phyloP scores from a whole-genome alignment of 2,329 filamentous ascomycete genomes.

The Verticillium nubilum region DNA sequence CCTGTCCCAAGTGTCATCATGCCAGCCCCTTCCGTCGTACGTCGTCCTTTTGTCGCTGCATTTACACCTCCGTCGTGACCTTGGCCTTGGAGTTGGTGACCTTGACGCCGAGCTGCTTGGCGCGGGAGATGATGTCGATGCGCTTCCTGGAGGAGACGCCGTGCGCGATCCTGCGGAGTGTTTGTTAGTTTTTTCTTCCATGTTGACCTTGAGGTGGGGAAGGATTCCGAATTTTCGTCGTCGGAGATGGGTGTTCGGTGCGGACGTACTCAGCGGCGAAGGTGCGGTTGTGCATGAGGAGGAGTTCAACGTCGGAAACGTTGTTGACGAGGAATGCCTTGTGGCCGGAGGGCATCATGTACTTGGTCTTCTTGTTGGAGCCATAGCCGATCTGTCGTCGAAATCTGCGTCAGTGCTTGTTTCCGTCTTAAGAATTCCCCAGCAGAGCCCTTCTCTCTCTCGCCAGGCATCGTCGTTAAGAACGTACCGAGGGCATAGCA shows the following conservation, averaged over 20 bases:
- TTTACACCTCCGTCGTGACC: constrained; percentile 89
- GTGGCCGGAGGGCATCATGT: constrained; percentile 98
- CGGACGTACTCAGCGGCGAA: constrained; percentile 91
- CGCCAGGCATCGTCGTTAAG: neutral
- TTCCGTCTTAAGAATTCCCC: neutral
- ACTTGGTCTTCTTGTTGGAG: constrained; percentile 98
- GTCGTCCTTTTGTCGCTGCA: neutral
- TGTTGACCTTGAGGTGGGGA: neutral
- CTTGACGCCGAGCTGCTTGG: constrained; percentile 98
- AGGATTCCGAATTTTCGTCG: neutral
- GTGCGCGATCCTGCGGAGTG: constrained; percentile 79
- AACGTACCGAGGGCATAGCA: constrained; percentile 95
- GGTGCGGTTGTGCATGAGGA: constrained; percentile 99
- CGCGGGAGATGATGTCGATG: constrained; percentile 94
- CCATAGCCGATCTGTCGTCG: constrained; percentile 84
- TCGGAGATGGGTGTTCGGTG: neutral
- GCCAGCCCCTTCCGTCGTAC: constrained; percentile 7
- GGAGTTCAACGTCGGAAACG: constrained; percentile 88
- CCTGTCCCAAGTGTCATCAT: constrained; percentile 2
- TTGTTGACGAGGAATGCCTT: constrained; percentile 99
- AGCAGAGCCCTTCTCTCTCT: constrained; percentile 3
- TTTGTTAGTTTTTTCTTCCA: constrained; percentile 2
- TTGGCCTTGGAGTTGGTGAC: constrained; percentile 99
- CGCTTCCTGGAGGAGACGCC: constrained; percentile 98
- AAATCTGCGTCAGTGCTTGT: neutral